Conservation (phyloP, 805 yeast genomes). For the Suhomyces kilbournensis region DNA sequence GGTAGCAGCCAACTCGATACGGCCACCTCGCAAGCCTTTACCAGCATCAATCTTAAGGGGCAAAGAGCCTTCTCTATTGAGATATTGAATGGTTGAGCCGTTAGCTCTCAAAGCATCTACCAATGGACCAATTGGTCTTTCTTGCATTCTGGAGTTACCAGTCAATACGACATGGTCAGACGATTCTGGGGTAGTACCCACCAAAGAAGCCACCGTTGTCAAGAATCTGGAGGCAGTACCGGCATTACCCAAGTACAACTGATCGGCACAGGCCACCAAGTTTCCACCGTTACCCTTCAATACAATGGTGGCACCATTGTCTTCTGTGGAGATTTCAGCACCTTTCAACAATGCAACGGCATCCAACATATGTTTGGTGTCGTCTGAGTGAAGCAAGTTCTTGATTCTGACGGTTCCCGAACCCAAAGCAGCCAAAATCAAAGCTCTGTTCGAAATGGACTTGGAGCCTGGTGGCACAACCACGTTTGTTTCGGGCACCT, state of each 20-base stretch:
- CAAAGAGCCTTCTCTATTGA: conserved; percentile 75
- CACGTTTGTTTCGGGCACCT: conserved; percentile 42
- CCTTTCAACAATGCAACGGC: conserved; percentile 81
- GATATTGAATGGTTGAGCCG: conserved; percentile 72
- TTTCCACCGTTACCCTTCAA: conserved; percentile 84
- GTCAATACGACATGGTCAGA: conserved; percentile 61
- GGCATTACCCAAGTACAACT: conserved; percentile 90
- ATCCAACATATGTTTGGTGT: conserved; percentile 88
- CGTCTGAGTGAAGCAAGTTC: conserved; percentile 92
- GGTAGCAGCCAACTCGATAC: conserved; percentile 91
- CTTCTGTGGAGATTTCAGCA: conserved; percentile 78
- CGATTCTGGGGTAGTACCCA: conserved; percentile 40
- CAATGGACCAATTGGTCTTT: conserved; percentile 93
- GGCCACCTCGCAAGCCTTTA: conserved; percentile 77
- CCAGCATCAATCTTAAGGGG: conserved; percentile 76
- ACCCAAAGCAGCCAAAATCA: conserved; percentile 89
- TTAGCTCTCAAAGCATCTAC: conserved; percentile 85
- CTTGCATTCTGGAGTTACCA: conserved; percentile 96
- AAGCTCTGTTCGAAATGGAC: conserved; percentile 93
- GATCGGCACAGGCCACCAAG: conserved; percentile 58
- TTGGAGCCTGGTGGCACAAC: conserved; percentile 92
- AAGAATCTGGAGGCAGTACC: conserved; percentile 97
- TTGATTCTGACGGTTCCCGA: conserved; percentile 77
- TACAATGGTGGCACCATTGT: conserved; percentile 85
- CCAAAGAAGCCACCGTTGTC: conserved; percentile 89